Base-by-base conservation (phyloP, 208 protist species). In the Leishmania major region DNA sequence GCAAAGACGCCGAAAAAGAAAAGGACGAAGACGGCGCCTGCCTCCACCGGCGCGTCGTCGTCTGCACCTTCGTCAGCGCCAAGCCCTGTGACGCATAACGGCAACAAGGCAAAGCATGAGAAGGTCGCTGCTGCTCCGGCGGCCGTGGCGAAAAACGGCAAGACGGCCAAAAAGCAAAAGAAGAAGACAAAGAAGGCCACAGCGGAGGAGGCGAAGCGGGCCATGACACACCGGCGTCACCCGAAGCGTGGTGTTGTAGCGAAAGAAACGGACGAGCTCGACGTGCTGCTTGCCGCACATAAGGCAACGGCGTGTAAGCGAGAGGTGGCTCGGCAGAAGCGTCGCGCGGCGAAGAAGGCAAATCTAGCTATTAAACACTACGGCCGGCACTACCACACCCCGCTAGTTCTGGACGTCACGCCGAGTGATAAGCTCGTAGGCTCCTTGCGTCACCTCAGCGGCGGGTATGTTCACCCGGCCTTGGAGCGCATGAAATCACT, bases 401-500 rank as follows among this genome's bases (percentile, higher is more conserved):
- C 93, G 43, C 82, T 96, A 31, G 92, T 85, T 7, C 66, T 95
- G 3, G 95, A 97, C 49, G 95, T 97, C 22, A 87, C 90, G 4
- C 88, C 93, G 51, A 89, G 69, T 17, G 87, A 93, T 43, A 91
- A 94, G 82, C 86, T 97, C 13, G 93, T 96, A 3, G 95, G 93
- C 43, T 95, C 95, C 8, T 89, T 97, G 53, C 90, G 95, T 19
- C 93, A 97, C 35, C 67, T 97, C 49, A 91, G 87, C 69, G 93
- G 91, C 49, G 88, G 93, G 67, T 89, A 82, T 79, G 86, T 97
- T 28, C 93, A 97, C 81, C 92, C 93, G 1, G 89, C 84, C 7
- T 75, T 94, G 73, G 95, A 97, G 19, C 90, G 95, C 62, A 96
- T 97, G 91, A 97, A 97, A 84, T 97, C 95, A 17, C 80, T 97